Conservation (phyloP, 2,329 filamentous ascomycete genomes). For the Diplodia intermedia region DNA sequence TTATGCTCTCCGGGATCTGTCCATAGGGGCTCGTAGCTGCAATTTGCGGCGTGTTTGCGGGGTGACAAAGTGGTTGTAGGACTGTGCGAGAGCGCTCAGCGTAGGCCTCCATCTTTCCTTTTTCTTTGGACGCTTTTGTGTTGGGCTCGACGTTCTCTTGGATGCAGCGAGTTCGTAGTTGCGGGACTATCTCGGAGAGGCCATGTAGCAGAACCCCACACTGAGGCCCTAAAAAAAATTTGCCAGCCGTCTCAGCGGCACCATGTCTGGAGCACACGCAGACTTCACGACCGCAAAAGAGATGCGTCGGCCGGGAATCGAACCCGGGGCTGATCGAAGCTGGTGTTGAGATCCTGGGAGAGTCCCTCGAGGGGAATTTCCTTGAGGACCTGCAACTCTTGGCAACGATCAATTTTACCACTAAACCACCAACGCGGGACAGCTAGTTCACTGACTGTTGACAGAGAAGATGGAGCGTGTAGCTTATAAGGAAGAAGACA, state of each 20-base stretch:
- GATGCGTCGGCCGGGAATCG: slow-evolving; percentile 29
- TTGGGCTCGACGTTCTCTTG: background rate
- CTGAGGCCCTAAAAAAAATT: background rate
- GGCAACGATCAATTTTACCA: slow-evolving; percentile 27
- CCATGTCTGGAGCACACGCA: background rate
- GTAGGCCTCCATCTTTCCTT: no score
- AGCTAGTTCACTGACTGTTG: background rate
- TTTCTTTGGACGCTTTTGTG: no score
- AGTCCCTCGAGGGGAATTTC: background rate
- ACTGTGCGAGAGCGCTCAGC: no score
- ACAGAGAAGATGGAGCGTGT: rapidly evolving
- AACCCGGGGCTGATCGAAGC: slow-evolving; percentile 28
- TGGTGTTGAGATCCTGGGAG: slow-evolving; percentile 6
- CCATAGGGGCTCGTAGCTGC: no score
- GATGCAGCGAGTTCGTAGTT: background rate
- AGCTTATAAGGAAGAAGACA: background rate
- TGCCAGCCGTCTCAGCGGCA: background rate
- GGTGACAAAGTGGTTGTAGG: no score
- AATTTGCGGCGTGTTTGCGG: no score
- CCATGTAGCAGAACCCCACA: slow-evolving; percentile 1
- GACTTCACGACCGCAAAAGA: background rate
- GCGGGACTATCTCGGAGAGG: slow-evolving; percentile 1
- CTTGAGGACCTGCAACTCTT: background rate
- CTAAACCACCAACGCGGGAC: slow-evolving; percentile 10
- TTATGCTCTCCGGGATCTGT: no score